Conservation (phyloP, 208 protist genomes). For the Wallacemonas rigidus region DNA sequence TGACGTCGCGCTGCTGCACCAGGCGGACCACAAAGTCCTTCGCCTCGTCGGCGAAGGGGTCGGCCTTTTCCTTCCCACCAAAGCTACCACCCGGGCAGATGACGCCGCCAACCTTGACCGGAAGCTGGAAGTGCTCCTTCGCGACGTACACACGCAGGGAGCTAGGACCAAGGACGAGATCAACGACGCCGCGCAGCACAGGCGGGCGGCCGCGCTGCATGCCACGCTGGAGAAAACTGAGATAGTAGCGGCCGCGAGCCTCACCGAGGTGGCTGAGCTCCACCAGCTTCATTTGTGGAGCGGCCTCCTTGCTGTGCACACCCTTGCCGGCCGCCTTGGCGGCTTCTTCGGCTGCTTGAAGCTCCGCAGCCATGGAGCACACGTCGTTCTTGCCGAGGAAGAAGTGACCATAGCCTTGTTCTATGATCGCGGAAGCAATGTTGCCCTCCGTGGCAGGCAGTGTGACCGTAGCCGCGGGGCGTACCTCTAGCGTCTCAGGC, state of each 20-base stretch:
- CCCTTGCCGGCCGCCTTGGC: conserved; percentile 54
- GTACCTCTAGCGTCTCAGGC: conserved; percentile 80
- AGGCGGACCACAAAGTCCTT: conserved; percentile 68
- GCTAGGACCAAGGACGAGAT: conserved; percentile 79
- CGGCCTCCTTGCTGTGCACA: conserved; percentile 37
- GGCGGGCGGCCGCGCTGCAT: conserved; percentile 86
- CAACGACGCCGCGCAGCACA: conserved; percentile 71
- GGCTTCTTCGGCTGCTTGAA: conserved; percentile 63
- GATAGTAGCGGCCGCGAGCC: conserved; percentile 79
- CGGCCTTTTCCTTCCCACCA: conserved; percentile 29
- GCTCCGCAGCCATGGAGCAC: conserved; percentile 54
- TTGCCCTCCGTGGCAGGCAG: conserved; percentile 63
- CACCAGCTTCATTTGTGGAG: conserved; percentile 55
- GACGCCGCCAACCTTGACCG: conserved; percentile 81
- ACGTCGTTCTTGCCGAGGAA: conserved; percentile 80
- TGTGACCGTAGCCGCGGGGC: conserved; percentile 64
- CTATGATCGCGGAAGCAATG: conserved; percentile 73
- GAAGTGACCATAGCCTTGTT: conserved; percentile 79
- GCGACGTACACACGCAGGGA: conserved; percentile 88
- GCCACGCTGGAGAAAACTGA: conserved; percentile 87
- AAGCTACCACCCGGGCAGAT: conserved; percentile 71
- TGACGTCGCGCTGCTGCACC: conserved; percentile 81
- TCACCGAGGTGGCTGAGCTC: conserved; percentile 86
- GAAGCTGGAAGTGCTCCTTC: conserved; percentile 89
- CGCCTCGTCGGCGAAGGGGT: conserved; percentile 77